Conservation (phyloP, 345 rosid species). For the Trapa incisa region DNA sequence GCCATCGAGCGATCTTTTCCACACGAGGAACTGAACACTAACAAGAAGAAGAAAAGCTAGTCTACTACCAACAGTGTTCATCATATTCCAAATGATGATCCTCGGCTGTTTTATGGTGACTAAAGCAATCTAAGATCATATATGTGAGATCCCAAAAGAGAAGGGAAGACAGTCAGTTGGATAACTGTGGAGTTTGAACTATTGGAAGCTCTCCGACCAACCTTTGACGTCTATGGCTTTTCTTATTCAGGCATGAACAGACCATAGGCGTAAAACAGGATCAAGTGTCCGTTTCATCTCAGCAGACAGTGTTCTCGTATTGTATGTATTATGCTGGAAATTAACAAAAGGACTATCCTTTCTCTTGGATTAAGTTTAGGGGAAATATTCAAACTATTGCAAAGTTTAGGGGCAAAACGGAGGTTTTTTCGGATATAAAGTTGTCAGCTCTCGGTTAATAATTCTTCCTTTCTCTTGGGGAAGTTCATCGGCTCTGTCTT, state of each 20-base stretch:
- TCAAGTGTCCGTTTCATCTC: neutral
- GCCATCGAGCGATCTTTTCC: slow-evolving; percentile 37
- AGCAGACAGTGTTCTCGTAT: neutral
- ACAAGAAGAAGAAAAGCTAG: slow-evolving; percentile 39
- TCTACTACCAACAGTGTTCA: neutral
- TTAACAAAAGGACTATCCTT: no score
- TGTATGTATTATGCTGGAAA: neutral
- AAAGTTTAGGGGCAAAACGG: neutral
- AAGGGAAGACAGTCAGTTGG: neutral
- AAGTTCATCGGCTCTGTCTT: neutral
- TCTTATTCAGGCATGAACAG: no score
- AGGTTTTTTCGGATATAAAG: neutral
- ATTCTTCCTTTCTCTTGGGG: neutral
- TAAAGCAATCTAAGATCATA: neutral
- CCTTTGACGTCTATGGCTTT: neutral
- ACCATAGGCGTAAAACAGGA: no score
- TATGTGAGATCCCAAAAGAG: neutral
- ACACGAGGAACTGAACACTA: slow-evolving; percentile 21
- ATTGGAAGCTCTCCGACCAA: neutral
- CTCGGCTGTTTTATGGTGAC: neutral
- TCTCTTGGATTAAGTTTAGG: neutral
- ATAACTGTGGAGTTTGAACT: no score
- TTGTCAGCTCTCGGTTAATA: neutral
- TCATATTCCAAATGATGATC: neutral
- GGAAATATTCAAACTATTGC: neutral